phyloP scores from a whole-genome alignment of 2,329 filamentous ascomycete species.

The Ustulina deusta region DNA sequence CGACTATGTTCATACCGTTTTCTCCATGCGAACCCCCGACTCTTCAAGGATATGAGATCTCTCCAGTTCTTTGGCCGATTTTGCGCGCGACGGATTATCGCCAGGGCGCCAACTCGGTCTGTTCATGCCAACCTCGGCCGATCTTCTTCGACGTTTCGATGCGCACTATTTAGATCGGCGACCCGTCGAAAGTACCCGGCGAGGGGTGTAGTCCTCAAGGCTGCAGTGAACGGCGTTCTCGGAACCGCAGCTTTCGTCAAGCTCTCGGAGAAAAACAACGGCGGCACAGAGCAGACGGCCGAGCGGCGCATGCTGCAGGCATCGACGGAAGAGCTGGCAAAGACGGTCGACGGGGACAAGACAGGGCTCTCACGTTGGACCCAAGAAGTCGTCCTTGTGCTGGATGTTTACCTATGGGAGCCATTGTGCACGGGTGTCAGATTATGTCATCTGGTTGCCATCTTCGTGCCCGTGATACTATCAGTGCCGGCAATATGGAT shows the following conservation, averaged over 20 bases:
- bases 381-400: conserved; percentile 71
- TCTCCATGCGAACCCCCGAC: conserved; percentile 20
- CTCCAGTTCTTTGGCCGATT: conserved; percentile 57
- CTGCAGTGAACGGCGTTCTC: conserved; percentile 57
- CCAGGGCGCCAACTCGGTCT: conserved; percentile 33
- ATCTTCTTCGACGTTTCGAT: conserved; percentile 43
- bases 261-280: conserved; percentile 67
- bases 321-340: conserved; percentile 81
- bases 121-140: conserved; percentile 33
- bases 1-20: conserved; percentile 33
- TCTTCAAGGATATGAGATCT: conserved; percentile 59
- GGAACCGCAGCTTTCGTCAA: conserved; percentile 69
- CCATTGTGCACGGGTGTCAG: conserved; percentile 86
- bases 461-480: conserved; percentile 91
- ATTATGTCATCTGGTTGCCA: conserved; percentile 86
- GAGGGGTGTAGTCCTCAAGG: conserved; percentile 54
- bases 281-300: conserved; percentile 69
- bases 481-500: conserved; percentile 85
- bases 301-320: conserved; percentile 89
- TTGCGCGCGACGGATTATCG: conserved; percentile 55
- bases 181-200: conserved; percentile 33
- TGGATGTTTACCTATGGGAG: conserved; percentile 83
- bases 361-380: conserved; percentile 68
- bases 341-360: conserved; percentile 72
- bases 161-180: conserved; percentile 23